Base-by-base conservation (phyloP, 169 alveolate genomes). In the Plasmodium malariae region DNA sequence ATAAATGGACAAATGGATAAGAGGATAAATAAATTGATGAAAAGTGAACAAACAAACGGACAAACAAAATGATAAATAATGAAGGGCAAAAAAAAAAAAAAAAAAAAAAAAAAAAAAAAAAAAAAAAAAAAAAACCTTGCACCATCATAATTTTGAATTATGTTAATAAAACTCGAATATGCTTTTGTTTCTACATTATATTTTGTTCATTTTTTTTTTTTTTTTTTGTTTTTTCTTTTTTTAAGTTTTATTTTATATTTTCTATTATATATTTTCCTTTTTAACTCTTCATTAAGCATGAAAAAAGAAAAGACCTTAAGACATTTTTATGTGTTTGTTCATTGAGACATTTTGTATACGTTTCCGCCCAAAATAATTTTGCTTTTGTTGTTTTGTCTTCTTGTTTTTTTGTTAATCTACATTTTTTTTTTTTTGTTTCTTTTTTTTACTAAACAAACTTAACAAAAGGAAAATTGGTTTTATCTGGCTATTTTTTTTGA, bases 251-350 rank as follows among this genome's bases (percentile, higher is more conserved):
- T 55, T 40, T 9, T n/a, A n/a, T n/a, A n/a, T n/a, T n/a, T n/a
- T n/a, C n/a, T n/a, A n/a, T 19, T n/a, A 30, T 62, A 30, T 62
- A 30, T 62, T 62, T 62, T 62, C 30, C 30, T 67, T 74, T 59
- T 28, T 62, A 62, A 28, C 9, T 9, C 28, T 40, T 7, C n/a
- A 67, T 9, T 17, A 67, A 60, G 65, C 26, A 7, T 17, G 30
- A 71, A 74, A 74, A 74, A 11, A 60, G 43, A 72, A 72, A n/a
- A 72, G 32, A 19, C 69, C n/a, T 72, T 36, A 72, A 54, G 57
- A 57, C 45, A 63, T 48, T 55, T 24, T 11, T 43, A 34, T 28
- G 19, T 30, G 12, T 74, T 57, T 36, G 30, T 55, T 74, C 59
- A 32, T 57, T 40, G 55, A 21, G 28, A 37, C 21, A 74, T 62